A percentile compares a stretch with the other conserved stretches of the same genome.
These are phyloP conservation scores for Talaromyces thailandensis DNA, from an alignment of 495 filamentous ascomycete genomes.

Conservation along the genomic window DNA sequence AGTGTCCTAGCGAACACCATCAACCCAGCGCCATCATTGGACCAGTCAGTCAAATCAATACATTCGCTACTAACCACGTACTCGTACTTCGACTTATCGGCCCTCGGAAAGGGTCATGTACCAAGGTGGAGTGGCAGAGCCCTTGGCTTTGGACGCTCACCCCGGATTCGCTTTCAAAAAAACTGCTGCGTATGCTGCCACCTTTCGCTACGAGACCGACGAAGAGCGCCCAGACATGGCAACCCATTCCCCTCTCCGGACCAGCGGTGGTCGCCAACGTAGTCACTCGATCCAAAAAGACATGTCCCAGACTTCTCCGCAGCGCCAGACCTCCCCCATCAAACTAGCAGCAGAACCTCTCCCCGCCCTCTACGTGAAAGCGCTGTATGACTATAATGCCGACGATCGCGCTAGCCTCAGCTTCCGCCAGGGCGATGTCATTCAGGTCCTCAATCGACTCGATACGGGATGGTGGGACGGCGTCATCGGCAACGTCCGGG, in stretches of 20 bases:
- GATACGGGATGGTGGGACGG: constrained; percentile 99
- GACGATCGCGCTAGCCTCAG: constrained; percentile 95
- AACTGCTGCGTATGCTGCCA: constrained; percentile 3
- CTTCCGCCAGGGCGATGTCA: constrained; percentile 90
- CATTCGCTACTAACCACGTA: neutral
- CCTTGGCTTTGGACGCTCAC: constrained; percentile 5
- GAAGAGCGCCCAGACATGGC: constrained; percentile 4
- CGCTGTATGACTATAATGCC: constrained; percentile 94
- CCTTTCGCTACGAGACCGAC: constrained; percentile 6
- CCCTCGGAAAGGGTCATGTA: constrained; percentile 5
- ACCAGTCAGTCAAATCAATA: neutral
- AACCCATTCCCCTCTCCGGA: neutral
- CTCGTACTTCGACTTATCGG: neutral
- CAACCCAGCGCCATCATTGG: neutral
- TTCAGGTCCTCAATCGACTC: constrained; percentile 94
- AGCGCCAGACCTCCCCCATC: constrained; percentile 21
- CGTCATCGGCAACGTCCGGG: constrained; percentile 77
- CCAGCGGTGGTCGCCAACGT: constrained; percentile 2
- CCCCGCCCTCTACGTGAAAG: constrained; percentile 83
- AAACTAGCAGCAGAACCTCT: constrained; percentile 50
- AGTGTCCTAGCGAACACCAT: neutral
- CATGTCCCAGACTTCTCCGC: constrained; percentile 13
- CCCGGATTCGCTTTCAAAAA: constrained; percentile 6
- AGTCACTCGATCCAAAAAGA: constrained; percentile 7
- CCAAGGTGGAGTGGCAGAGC: constrained; percentile 6